Evolutionary conservation across 1,284 basidiomycete species (phyloP).

Genomic region (Trichosporon inkin): DNA sequence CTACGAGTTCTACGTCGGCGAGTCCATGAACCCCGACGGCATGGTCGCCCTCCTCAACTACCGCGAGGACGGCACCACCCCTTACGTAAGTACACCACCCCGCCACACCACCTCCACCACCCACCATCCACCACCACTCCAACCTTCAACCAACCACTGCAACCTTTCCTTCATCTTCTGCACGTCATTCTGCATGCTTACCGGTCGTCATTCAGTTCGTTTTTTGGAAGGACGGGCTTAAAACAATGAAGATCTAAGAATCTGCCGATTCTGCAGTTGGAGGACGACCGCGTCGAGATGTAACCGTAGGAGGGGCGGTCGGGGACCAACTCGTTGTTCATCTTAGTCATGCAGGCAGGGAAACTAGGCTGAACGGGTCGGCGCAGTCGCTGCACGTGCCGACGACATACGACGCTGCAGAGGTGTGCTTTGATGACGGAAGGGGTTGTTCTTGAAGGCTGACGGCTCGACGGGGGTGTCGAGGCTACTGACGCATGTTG

Average conservation of each 20-base stretch:
- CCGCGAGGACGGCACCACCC: constrained; percentile 60
- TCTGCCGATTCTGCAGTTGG: not conserved
- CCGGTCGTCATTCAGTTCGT: constrained; percentile 56
- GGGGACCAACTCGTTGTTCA: too few relatives aligned
- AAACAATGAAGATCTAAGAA: constrained; percentile 53
- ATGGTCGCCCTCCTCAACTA: constrained; percentile 79
- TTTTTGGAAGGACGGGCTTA: constrained; percentile 88
- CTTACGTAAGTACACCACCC: constrained; percentile 52
- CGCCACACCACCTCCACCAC: not conserved
- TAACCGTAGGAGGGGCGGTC: too few relatives aligned
- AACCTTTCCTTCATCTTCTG: not conserved
- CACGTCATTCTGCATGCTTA: not conserved
- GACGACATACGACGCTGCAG: too few relatives aligned
- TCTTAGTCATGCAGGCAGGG: too few relatives aligned
- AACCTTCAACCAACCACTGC: not conserved
- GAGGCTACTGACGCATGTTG: too few relatives aligned
- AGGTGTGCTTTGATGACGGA: too few relatives aligned
- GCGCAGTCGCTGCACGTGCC: too few relatives aligned
- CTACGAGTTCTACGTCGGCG: constrained; percentile 68
- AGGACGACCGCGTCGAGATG: not conserved
- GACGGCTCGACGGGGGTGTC: too few relatives aligned
- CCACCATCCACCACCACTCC: not conserved
- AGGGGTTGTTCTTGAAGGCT: too few relatives aligned
- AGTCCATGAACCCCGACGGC: constrained; percentile 79
- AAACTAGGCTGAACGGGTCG: too few relatives aligned